Evolutionary conservation across 345 rosid genomes (phyloP).

Genomic region (Syzygium oleosum): DNA sequence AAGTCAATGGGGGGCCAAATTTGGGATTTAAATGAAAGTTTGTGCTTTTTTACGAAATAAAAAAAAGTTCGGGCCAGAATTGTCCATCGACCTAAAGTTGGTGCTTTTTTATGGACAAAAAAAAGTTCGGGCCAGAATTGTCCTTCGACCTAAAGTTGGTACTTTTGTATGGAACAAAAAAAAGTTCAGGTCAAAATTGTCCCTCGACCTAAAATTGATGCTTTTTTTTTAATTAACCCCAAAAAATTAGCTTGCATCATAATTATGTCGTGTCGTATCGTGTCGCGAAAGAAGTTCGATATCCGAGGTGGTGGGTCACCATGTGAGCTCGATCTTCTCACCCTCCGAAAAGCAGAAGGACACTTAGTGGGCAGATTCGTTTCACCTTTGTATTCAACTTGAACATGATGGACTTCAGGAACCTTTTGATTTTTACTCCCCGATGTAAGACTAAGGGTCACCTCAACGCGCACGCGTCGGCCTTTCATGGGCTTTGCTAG

Average conservation of each 20-base stretch:
- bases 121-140: too few relatives aligned
- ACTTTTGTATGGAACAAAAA: too few relatives aligned
- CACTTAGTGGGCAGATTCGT: background rate
- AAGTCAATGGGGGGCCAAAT: too few relatives aligned
- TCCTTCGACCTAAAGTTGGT: too few relatives aligned
- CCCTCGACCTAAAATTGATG: too few relatives aligned
- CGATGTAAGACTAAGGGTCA: background rate
- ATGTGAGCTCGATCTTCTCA: background rate
- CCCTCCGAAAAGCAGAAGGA: background rate
- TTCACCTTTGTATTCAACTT: background rate
- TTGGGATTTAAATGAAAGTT: too few relatives aligned
- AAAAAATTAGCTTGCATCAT: background rate
- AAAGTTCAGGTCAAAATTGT: too few relatives aligned
- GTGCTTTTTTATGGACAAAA: too few relatives aligned
- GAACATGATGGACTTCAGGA: background rate
- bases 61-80: too few relatives aligned
- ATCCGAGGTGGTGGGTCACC: background rate
- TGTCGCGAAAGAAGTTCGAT: background rate
- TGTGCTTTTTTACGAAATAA: too few relatives aligned
- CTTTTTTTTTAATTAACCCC: too few relatives aligned
- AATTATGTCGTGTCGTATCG: background rate
- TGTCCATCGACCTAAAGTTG: too few relatives aligned
- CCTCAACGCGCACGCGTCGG: slow-evolving; percentile 3
- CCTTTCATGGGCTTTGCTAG: background rate
- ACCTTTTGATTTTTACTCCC: background rate